phyloP scores from a whole-genome alignment of 192 early-diverging fungal genomes.

The Entophlyctis luteolus region DNA sequence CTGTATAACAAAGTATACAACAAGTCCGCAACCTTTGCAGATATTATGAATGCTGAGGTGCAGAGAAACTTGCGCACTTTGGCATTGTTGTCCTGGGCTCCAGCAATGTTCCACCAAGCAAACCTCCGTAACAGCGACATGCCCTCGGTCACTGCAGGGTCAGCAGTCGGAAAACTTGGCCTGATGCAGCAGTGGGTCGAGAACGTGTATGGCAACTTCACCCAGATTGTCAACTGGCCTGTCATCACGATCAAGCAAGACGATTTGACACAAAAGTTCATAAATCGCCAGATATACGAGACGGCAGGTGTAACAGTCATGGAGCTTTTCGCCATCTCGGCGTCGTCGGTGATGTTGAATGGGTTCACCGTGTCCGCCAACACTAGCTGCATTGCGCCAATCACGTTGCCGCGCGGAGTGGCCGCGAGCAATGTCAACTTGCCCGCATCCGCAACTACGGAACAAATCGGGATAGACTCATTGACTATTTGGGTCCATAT shows the following conservation, averaged over 20 bases:
- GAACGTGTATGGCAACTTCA: slow-evolving; percentile 12
- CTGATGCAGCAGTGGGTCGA: slow-evolving; percentile 14
- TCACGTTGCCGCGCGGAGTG: not conserved
- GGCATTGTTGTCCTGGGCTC: not conserved
- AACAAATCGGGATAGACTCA: slow-evolving; percentile 11
- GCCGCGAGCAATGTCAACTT: not conserved
- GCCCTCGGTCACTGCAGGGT: not conserved
- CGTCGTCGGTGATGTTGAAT: not conserved
- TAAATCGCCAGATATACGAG: slow-evolving; percentile 12
- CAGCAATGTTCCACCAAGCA: slow-evolving; percentile 28
- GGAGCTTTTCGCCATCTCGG: not conserved
- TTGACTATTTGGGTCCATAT: slow-evolving; percentile 17
- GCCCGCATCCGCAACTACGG: not conserved
- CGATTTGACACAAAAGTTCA: slow-evolving; percentile 10
- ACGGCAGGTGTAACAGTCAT: slow-evolving; percentile 14
- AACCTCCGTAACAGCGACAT: slow-evolving; percentile 25
- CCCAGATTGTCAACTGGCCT: slow-evolving; percentile 21
- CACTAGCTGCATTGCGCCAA: slow-evolving; percentile 1
- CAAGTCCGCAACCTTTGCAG: not conserved
- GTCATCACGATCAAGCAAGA: slow-evolving; percentile 20
- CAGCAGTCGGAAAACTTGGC: not conserved
- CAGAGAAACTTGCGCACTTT: slow-evolving; percentile 6
- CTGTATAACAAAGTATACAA: slow-evolving; percentile 28
- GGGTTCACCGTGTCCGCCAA: not conserved
- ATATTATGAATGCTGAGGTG: slow-evolving; percentile 11